phyloP scores from a whole-genome alignment of 1,284 basidiomycete species.

The Rhodotorula sp. region DNA sequence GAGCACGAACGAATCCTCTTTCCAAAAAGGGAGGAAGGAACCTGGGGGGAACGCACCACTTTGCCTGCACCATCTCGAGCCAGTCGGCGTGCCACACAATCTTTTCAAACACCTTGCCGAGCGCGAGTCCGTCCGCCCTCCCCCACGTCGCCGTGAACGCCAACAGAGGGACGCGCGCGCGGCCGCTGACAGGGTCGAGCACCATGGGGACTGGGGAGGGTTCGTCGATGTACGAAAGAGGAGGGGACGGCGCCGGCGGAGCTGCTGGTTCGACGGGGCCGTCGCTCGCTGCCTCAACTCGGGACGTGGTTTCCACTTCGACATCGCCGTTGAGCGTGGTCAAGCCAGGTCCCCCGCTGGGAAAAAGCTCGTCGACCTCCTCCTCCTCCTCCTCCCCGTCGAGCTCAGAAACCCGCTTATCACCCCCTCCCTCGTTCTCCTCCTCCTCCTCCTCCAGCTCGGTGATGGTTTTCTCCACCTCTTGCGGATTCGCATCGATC shows the following conservation, averaged over 20 bases:
- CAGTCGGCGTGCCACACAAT: conserved; percentile 96
- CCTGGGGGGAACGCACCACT: conserved; percentile 60
- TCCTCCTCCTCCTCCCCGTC: background rate
- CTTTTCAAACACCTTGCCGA: conserved; percentile 81
- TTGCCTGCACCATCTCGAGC: conserved; percentile 85
- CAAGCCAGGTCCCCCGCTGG: too few species aligned
- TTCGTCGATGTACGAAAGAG: background rate
- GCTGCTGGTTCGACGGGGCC: background rate
- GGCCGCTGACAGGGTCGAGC: conserved; percentile 26
- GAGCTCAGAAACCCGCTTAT: too few species aligned
- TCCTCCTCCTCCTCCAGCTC: background rate
- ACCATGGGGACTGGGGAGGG: conserved; percentile 43
- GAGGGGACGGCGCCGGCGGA: background rate
- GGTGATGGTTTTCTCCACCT: background rate
- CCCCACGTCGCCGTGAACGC: conserved; percentile 96
- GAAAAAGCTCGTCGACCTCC: background rate
- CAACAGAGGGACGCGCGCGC: conserved; percentile 68
- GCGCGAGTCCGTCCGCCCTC: conserved; percentile 83
- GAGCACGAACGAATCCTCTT: too few species aligned
- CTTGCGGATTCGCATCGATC: background rate
- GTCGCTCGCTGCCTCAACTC: too few species aligned
- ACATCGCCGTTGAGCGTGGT: too few species aligned
- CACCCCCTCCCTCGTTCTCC: background rate
- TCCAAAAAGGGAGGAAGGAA: too few species aligned
- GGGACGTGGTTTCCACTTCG: too few species aligned